These are phyloP conservation scores for Globisporangium sylvaticum DNA, from an alignment of 352 stramenopile genomes.

Conservation along the genomic window DNA sequence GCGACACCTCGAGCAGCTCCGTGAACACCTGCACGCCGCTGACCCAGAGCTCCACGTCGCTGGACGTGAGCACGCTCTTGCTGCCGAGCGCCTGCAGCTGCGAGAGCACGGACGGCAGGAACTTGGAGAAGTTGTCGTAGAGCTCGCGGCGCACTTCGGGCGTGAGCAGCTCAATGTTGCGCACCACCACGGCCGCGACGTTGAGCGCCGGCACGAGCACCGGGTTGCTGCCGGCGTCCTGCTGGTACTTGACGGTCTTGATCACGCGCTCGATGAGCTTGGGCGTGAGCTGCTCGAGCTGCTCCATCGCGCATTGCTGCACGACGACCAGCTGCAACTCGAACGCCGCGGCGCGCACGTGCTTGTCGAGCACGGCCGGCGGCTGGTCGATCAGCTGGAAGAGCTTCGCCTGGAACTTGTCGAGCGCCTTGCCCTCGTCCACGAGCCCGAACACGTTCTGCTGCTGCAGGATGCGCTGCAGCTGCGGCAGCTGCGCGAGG, in stretches of 20 bases:
- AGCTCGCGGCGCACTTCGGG: constrained; percentile 57
- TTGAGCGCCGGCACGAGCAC: constrained; percentile 36
- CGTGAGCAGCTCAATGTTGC: constrained; percentile 44
- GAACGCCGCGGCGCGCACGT: constrained; percentile 45
- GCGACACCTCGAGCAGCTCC: constrained; percentile 44
- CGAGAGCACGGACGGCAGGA: constrained; percentile 48
- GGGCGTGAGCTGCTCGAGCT: constrained; percentile 45
- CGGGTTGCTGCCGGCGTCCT: constrained; percentile 17
- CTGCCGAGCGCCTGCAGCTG: constrained; percentile 31
- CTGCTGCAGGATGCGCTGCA: constrained; percentile 41
- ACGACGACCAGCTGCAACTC: constrained; percentile 54
- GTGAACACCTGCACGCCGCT: constrained; percentile 41
- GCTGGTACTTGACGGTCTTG: constrained; percentile 67
- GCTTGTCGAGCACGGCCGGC: constrained; percentile 19
- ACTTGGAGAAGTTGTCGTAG: constrained; percentile 56
- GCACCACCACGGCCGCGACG: constrained; percentile 42
- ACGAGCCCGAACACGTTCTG: constrained; percentile 78
- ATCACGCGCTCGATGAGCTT: constrained; percentile 64
- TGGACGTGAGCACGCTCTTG: constrained; percentile 22
- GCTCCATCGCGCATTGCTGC: constrained; percentile 54
- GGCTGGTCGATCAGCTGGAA: constrained; percentile 54
- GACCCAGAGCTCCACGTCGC: constrained; percentile 25
- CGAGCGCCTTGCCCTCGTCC: constrained; percentile 65
- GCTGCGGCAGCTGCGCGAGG: constrained; percentile 43
- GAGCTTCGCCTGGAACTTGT: constrained; percentile 67